Conservation (phyloP, 345 rosid genomes). For the Ceriops decandra region DNA sequence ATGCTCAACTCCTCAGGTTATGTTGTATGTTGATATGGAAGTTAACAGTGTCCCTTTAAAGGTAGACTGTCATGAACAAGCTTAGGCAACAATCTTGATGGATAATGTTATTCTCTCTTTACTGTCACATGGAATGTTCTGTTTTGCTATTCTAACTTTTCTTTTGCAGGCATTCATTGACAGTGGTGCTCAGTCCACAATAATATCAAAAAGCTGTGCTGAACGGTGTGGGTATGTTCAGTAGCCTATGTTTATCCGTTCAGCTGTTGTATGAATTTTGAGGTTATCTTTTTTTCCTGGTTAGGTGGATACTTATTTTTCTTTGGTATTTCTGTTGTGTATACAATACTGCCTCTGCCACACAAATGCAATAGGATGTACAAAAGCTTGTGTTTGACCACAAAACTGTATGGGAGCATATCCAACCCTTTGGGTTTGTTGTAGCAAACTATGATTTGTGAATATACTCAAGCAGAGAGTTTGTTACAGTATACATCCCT, state of each 20-base stretch:
- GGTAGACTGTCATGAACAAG: constrained; percentile 39
- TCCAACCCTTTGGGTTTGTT: too few species aligned
- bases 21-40: constrained; percentile 99
- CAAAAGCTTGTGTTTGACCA: too few species aligned
- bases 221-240: constrained; percentile 82
- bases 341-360: too few species aligned
- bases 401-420: too few species aligned
- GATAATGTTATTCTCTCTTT: not conserved
- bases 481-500: not conserved
- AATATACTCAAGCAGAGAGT: too few species aligned
- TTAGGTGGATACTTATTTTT: not conserved
- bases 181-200: constrained; percentile 98
- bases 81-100: not conserved
- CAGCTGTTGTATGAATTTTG: not conserved
- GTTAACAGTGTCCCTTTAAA: constrained; percentile 88
- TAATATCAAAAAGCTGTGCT: constrained; percentile 97
- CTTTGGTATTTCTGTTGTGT: too few species aligned
- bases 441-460: too few species aligned
- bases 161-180: constrained; percentile 88
- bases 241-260: not conserved
- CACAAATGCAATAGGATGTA: too few species aligned
- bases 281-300: not conserved
- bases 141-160: constrained; percentile 6
- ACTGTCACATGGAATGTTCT: too few species aligned
- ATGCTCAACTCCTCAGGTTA: constrained; percentile 49